Base-by-base conservation (phyloP, 108 stramenopile genomes). In the Phaeodactylum tricornutum region DNA sequence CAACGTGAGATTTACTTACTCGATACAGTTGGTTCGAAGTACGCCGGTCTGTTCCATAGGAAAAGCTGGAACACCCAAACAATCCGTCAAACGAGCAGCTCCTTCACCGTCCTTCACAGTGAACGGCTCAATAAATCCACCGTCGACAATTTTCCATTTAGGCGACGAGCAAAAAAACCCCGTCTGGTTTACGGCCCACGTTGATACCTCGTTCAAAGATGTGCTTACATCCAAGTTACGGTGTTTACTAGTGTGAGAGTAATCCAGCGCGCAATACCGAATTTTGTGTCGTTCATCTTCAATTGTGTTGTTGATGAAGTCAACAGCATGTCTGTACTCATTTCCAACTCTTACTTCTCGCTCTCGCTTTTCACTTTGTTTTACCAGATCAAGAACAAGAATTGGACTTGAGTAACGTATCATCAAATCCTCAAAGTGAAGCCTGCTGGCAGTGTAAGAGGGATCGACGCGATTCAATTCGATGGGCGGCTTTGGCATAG, bases 401-500 rank as follows among this genome's bases (percentile, higher is more conserved):
- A 96, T 74, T 0, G 96, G 93, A 43, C 72, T 71, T 6, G 94
- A 87, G 59, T 99, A 97, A 21, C 98, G 85, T 49, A 72, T 70
- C 20, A 97, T 53, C 17, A 97, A 58, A 66, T 96, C 91, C 38
- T 88, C 87, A 62, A 99, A 97, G 55, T 99, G 98, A 15, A 71
- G 47, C 41, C 90, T 85, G 11, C 96, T 96, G 22, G 96, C 93
- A 14, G 63, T 70, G 66, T 96, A 96, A 24, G 89, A 80, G 0
- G 92, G 92, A 61, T 97, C 98, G 16, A 94, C 88, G 28, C 94
- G 70, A 57, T 84, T 88, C 43, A 96, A 35, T 31, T 92, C 85
- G 44, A 98, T 98, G 14, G 95, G 96, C 0, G 98, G 98, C 47
- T 96, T 96, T 15, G 98, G 96, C 74, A 94, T 82, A 0, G 94